Evolutionary conservation across 257 asterid species (phyloP), one percentile per base, ranked within the genome.

Genomic region (Prunella vulgaris): DNA sequence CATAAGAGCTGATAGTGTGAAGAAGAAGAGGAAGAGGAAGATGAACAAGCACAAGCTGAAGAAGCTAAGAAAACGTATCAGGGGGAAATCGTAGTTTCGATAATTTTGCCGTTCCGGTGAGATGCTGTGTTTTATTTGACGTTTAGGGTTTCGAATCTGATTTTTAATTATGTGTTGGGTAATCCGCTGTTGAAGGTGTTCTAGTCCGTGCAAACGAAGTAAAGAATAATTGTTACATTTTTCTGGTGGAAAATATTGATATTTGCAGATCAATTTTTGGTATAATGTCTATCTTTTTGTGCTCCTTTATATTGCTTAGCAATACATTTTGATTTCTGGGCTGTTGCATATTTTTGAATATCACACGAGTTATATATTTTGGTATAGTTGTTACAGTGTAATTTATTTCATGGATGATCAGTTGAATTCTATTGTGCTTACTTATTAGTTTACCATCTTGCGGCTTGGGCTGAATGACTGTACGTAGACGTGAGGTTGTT

Each of bases 41-140:
- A 91, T 91, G 97, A 91, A 85, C 78, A 87, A 91, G 85, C 97
- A 88, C 81, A 91, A 91, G 80, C 56, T 91, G 83, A 85, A 82
- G 93, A 91, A 91, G 83, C 82, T 84, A 61, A 84, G 91, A 70
- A 91, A 87, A 84, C 84, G 81, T 24, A 76, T 74, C 66, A 79
- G 92, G 77, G 88, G 82, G 83, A 89, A 87, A 70, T 81, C 92
- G 0, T 78, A 84, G 84, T 51, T 68, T 48, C 42, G 73, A 60
- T 65, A 22, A 2, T 42, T 33, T 68, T 56, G 25, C 71, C 28
- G 18, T 70, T 70, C 60, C 35, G 80, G 84, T 74, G 77, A 78
- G 83, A 68, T 42, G 12, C n/a, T 72, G 42, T 51, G 64, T 38
- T 74, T 71, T 32, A 21, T 54, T 58, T 66, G 12, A 18, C 30